Conservation (phyloP, 495 filamentous ascomycete species). For the Penicilliopsis zonata region DNA sequence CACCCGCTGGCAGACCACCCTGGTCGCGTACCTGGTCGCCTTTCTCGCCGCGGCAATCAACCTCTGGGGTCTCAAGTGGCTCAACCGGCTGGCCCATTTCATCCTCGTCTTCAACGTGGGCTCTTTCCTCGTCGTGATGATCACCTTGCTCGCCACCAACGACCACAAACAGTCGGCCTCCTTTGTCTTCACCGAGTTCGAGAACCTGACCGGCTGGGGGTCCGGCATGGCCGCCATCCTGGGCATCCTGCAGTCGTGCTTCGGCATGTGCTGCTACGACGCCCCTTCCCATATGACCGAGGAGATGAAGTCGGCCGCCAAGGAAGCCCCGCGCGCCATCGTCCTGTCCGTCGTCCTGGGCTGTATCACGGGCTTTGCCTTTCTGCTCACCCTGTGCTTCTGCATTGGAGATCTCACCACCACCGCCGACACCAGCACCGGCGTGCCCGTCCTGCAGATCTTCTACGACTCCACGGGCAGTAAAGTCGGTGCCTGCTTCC, state of each 20-base stretch:
- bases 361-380: slow-evolving; percentile 36
- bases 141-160: slow-evolving; percentile 40
- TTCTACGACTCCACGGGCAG: slow-evolving; percentile 35
- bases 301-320: slow-evolving; percentile 37
- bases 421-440: slow-evolving; percentile 28
- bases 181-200: slow-evolving; percentile 46
- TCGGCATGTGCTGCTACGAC: slow-evolving; percentile 46
- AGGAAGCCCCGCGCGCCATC: slow-evolving; percentile 43
- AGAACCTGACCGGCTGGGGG: slow-evolving; percentile 43
- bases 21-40: slow-evolving; percentile 38
- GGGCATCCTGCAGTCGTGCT: slow-evolving; percentile 43
- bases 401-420: slow-evolving; percentile 34
- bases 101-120: slow-evolving; percentile 43
- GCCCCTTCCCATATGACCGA: slow-evolving; percentile 36
- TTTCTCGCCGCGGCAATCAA: slow-evolving; percentile 32
- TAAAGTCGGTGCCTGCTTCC: slow-evolving; percentile 25
- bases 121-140: slow-evolving; percentile 38
- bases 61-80: slow-evolving; percentile 36
- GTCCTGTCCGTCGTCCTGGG: slow-evolving; percentile 39
- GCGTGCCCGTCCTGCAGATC: slow-evolving; percentile 36
- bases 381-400: slow-evolving; percentile 35
- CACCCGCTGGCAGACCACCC: slow-evolving; percentile 44
- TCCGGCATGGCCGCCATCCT: slow-evolving; percentile 38
- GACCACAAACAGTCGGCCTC: slow-evolving; percentile 41
- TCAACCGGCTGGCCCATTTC: slow-evolving; percentile 38